Evolutionary conservation across 495 filamentous ascomycete genomes (phyloP), one percentile per base, ranked within the genome.

Genomic region (Penicillium tannophilum): DNA sequence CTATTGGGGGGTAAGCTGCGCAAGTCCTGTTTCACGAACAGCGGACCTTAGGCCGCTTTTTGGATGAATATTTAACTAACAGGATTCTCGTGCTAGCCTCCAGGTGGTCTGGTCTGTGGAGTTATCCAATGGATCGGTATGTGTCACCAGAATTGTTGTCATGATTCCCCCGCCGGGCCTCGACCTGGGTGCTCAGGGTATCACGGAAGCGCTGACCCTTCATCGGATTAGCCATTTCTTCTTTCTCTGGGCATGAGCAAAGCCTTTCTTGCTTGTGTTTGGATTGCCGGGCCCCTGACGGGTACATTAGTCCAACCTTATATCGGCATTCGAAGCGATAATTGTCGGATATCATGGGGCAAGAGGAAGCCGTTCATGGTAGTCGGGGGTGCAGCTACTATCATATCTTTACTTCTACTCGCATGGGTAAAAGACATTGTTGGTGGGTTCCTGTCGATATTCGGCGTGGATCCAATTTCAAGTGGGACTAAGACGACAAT

Each of bases 31-130:
- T 36, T 14, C 12, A 36, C 9, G 33, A 14, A 14, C 9, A 11
- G 33, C 9, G 9, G 12, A 23, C 10, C 12, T 8, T 36, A 36
- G 33, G 12, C 9, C 33, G 33, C 16, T 41, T n/a, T n/a, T 41
- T n/a, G 16, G 14, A 17, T 6, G 14, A 41, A 17, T 0, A 1
- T 3, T 2, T 41, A 6, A 41, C 39, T 41, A 1, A 41, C 16
- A 17, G 4, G 5, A n/a, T 17, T 12, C 39, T 41, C 33, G 33
- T 36, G 3, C 46, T 55, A 85, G 90, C 26, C 78, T 97, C 58
- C 92, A 96, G 72, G 86, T 97, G 66, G 91, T 91, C n/a, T 97
- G 93, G 93, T 89, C 91, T 8, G 91, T 94, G 42, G 92, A 96
- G 69, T 75, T 93, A 52, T 93, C 90, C 50, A 89, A 93, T 76